Evolutionary conservation across 148 eudicot species (phyloP).

Genomic region (Limonium bicolor): DNA sequence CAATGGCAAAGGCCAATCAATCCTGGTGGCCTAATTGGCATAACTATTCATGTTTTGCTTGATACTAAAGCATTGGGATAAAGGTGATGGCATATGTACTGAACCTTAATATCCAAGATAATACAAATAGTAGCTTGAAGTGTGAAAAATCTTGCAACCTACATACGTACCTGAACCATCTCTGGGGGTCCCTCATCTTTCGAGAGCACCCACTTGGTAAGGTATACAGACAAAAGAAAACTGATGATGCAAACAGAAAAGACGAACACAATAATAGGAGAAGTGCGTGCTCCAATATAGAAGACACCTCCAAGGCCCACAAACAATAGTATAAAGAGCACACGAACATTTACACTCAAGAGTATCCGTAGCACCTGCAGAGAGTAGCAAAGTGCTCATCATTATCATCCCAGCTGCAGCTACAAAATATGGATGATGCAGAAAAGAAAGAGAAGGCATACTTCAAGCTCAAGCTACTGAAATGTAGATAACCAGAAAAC

Average conservation of each 20-base stretch:
- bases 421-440: too few species aligned
- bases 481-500: too few species aligned
- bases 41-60: too few species aligned
- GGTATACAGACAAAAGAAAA: conserved; percentile 62
- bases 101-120: too few species aligned
- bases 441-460: too few species aligned
- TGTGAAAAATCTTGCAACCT: not conserved
- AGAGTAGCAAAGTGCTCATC: conserved; percentile 4
- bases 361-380: conserved; percentile 76
- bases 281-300: conserved; percentile 85
- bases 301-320: conserved; percentile 62
- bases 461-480: too few species aligned
- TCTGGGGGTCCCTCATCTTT: conserved; percentile 99
- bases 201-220: conserved; percentile 84
- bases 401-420: conserved; percentile 2
- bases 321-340: conserved; percentile 62
- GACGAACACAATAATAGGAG: conserved; percentile 83
- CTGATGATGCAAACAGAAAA: conserved; percentile 76
- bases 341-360: conserved; percentile 68
- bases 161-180: conserved; percentile 66
- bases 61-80: too few species aligned
- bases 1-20: too few species aligned
- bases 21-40: too few species aligned
- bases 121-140: too few species aligned
- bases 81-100: too few species aligned